A percentile compares a stretch with the other conserved stretches of the same genome.
phyloP scores from a whole-genome alignment of 2,329 filamentous ascomycete species.

The Moelleriella libera region DNA sequence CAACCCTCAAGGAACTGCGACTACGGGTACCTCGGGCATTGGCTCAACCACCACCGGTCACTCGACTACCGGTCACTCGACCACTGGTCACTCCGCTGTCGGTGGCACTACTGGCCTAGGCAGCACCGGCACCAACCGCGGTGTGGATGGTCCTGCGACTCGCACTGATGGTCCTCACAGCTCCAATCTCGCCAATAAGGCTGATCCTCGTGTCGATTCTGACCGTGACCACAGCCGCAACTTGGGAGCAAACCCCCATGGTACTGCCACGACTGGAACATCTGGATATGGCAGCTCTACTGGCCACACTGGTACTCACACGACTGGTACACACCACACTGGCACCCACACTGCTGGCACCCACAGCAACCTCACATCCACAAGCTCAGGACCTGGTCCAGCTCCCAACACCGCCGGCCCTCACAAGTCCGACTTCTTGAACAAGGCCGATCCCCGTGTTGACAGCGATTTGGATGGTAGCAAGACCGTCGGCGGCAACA shows the following conservation, averaged over 20 bases:
- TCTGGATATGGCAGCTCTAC: not conserved
- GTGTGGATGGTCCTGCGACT: constrained; percentile 8
- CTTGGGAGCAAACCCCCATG: constrained; percentile 13
- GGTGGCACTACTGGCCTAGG: not conserved
- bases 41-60: not conserved
- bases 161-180: constrained; percentile 26
- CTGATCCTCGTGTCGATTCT: constrained; percentile 38
- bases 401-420: constrained; percentile 20
- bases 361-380: constrained; percentile 1
- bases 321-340: not conserved
- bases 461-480: constrained; percentile 40
- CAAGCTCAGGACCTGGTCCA: constrained; percentile 13
- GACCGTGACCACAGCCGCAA: constrained; percentile 27
- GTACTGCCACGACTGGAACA: constrained; percentile 5
- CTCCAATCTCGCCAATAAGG: constrained; percentile 31
- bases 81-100: constrained; percentile 15
- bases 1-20: constrained; percentile 15
- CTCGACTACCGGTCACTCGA: constrained; percentile 4
- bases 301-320: not conserved
- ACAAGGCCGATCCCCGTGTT: constrained; percentile 41
- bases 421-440: constrained; percentile 36
- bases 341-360: constrained; percentile 1
- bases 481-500: constrained; percentile 40
- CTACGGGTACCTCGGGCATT: constrained; percentile 8
- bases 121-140: constrained; percentile 8